A percentile compares a stretch with the other conserved stretches of the same genome.
Evolutionary conservation across 306 rosid genomes (phyloP).

Genomic region (Malus orientalis): DNA sequence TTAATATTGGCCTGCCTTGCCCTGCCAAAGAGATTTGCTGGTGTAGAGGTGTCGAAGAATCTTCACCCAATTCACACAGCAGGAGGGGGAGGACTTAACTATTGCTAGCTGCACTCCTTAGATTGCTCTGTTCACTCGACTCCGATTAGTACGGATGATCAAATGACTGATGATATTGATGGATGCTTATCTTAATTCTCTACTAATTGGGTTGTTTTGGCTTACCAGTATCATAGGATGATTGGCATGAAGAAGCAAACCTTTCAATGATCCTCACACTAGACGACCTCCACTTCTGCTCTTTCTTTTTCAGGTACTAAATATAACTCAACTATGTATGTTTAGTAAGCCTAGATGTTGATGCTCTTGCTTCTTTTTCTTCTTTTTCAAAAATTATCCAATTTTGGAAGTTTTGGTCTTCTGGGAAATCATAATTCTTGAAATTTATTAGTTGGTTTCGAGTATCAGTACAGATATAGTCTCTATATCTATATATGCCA

Average conservation of each 20-base stretch:
- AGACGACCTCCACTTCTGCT: slow-evolving; percentile 34
- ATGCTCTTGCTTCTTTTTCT: background rate
- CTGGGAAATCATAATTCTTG: background rate
- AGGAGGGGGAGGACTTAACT: background rate
- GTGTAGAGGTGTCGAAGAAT: slow-evolving; percentile 44
- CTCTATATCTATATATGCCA: background rate
- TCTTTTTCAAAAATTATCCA: background rate
- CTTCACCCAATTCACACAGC: slow-evolving; percentile 29
- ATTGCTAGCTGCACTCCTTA: slow-evolving; percentile 25
- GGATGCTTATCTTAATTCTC: background rate
- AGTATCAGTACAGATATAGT: background rate
- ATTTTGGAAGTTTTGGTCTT: background rate
- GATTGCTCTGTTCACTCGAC: slow-evolving; percentile 36
- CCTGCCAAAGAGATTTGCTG: slow-evolving; percentile 45
- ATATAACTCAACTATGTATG: background rate
- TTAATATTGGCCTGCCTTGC: slow-evolving; percentile 28
- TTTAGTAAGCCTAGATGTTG: background rate
- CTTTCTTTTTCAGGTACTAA: slow-evolving; percentile 48
- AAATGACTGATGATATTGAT: background rate
- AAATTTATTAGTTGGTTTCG: background rate
- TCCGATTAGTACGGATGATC: slow-evolving; percentile 7
- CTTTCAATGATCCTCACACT: slow-evolving; percentile 47
- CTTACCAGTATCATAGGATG: slow-evolving; percentile 1
- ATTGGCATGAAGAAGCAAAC: slow-evolving; percentile 47
- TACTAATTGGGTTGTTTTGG: background rate